Base-by-base conservation (phyloP, 805 yeast species). In the Wickerhamiella siamensis region DNA sequence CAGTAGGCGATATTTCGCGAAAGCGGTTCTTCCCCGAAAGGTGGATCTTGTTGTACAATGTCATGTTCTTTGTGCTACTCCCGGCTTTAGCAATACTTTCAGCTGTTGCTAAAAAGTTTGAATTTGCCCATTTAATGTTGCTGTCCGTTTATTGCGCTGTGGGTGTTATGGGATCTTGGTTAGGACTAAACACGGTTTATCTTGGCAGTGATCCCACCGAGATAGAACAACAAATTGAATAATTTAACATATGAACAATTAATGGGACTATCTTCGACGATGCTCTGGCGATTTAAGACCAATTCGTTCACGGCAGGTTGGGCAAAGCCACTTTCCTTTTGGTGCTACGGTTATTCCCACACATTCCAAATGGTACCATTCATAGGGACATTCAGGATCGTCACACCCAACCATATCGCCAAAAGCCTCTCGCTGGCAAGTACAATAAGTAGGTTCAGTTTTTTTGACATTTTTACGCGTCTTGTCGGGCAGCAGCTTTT, bases 361-460 rank as follows among this genome's bases (percentile, higher is more conserved):
- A 60, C 97, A 87, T 10, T 83, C 84, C 49, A 83, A 65, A 64
- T 87, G 97, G 63, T 82, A 87, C 97, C 97, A 87, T 60, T 87
- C 95, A 43, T 79, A 69, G 53, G 72, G 65, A 61, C 96, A 87
- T 31, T 72, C 69, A 2, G 68, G 68, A 51, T 83, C 75, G 57
- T 87, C 96, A 60, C 97, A 88, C 0, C 88, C 95, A 47, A 88
- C 71, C 97, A 88, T 88, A 40, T 72, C 74, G 1, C 96, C 96
- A 42, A 54, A 61, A 5, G 74, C 66, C 1, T 61, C 63, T 4
- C 61, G 59, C 4, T 63, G 56, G 45, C 81, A 75, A 12, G 62
- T 40, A 47, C 80, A 75, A 49, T 71, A 75, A 3, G 41, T 21
- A 15, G 38, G 43, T 17, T 33, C 48, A 15, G 33, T 14, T 9